phyloP scores from a whole-genome alignment of 495 filamentous ascomycete species.

The Aspergillus panamensis region DNA sequence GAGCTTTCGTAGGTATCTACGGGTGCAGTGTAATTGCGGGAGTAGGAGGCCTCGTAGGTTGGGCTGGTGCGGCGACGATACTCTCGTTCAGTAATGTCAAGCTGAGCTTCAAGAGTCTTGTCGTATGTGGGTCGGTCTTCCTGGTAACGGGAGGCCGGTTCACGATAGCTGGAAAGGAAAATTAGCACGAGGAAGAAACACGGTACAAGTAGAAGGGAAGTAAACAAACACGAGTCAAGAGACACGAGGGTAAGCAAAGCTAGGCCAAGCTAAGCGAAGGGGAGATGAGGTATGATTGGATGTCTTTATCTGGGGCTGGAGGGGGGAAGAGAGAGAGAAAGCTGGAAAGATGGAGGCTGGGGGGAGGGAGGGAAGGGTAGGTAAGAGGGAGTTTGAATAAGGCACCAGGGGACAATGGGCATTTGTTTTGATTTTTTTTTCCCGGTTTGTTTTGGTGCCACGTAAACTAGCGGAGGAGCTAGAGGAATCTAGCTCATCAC shows the following conservation, averaged over 20 bases:
- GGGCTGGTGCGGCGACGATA: conserved; percentile 77
- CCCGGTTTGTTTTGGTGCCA: conserved; percentile 35
- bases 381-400: conserved; percentile 2
- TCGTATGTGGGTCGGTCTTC: conserved; percentile 49
- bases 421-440: conserved; percentile 24
- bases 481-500: conserved; percentile 31
- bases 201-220: conserved; percentile 11
- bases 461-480: conserved; percentile 38
- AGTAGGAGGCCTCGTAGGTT: conserved; percentile 58
- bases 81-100: conserved; percentile 82
- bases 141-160: conserved; percentile 56
- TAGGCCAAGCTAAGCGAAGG: neutral
- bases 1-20: conserved; percentile 29
- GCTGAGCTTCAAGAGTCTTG: conserved; percentile 51
- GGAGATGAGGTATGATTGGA: conserved; percentile 20
- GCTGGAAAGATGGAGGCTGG: neutral
- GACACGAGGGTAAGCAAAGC: neutral
- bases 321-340: neutral
- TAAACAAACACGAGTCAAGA: conserved; percentile 18
- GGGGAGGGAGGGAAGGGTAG: conserved; percentile 13
- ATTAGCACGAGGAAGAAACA: conserved; percentile 30
- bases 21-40: conserved; percentile 37
- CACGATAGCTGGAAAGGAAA: conserved; percentile 49
- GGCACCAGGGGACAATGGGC: conserved; percentile 10
- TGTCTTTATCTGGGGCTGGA: conserved; percentile 20